phyloP scores from a whole-genome alignment of 768 basidiomycete species.

The Suillus plorans region DNA sequence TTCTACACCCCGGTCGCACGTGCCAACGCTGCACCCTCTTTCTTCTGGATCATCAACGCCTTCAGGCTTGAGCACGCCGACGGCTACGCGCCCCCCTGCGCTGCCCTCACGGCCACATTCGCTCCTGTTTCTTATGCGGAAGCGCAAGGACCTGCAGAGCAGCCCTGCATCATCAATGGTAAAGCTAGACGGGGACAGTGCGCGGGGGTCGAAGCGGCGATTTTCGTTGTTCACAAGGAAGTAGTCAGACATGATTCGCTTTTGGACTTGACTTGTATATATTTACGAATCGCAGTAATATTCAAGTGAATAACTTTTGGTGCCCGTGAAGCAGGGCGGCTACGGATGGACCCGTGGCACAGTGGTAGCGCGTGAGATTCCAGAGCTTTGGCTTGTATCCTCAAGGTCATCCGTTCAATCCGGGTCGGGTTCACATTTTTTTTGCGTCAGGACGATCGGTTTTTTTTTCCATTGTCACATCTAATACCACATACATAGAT shows the following conservation, averaged over 20 bases:
- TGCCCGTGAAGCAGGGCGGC: neutral
- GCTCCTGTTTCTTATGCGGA: conserved; percentile 33
- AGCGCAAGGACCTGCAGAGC: conserved; percentile 17
- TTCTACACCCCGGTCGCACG: conserved; percentile 23
- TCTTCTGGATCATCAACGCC: conserved; percentile 30
- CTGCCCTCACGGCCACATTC: conserved; percentile 28
- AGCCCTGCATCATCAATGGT: conserved; percentile 27
- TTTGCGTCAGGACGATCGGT: conserved; percentile 1
- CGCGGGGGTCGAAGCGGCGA: conserved; percentile 22
- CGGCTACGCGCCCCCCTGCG: conserved; percentile 21
- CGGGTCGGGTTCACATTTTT: conserved; percentile 40
- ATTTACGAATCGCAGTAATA: conserved; percentile 15
- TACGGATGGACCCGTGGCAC: conserved; percentile 33
- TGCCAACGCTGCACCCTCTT: conserved; percentile 27
- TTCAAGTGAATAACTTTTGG: neutral
- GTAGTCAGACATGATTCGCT: conserved; percentile 14
- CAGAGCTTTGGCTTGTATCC: conserved; percentile 29
- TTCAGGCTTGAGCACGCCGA: conserved; percentile 31
- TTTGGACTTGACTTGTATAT: conserved; percentile 12
- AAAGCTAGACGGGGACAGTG: conserved; percentile 17
- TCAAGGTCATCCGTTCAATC: conserved; percentile 49
- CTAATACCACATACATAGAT: neutral
- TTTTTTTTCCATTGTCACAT: neutral
- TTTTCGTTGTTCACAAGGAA: conserved; percentile 32
- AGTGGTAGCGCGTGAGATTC: conserved; percentile 43